Evolutionary conservation across 331 rosid species (phyloP).

Genomic region (Telfairia occidentalis): DNA sequence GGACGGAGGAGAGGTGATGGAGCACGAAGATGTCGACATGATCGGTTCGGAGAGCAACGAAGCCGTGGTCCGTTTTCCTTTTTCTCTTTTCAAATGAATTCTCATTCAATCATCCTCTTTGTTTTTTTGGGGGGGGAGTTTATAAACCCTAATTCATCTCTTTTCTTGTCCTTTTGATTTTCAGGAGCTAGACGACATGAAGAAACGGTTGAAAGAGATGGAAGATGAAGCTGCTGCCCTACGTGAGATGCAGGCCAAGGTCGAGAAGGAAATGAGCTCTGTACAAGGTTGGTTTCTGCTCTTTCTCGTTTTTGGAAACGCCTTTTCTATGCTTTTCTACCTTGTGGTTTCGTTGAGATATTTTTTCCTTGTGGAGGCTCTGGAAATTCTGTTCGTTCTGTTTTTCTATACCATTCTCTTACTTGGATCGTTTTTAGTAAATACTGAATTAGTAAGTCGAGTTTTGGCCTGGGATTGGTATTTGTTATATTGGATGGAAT

Average conservation of each 20-base stretch:
- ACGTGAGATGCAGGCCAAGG: slow-evolving; percentile 78
- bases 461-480: not conserved
- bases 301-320: not conserved
- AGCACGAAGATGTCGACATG: slow-evolving; percentile 56
- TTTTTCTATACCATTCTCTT: not conserved
- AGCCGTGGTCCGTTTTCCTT: slow-evolving; percentile 20
- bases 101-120: not conserved
- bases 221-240: slow-evolving; percentile 74
- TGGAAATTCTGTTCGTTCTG: not conserved
- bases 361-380: not conserved
- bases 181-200: slow-evolving; percentile 72
- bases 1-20: slow-evolving; percentile 28
- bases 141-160: not conserved
- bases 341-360: not conserved
- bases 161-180: not conserved
- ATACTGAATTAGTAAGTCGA: not conserved
- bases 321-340: not conserved
- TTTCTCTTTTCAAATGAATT: not conserved
- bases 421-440: not conserved
- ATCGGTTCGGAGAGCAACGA: slow-evolving; percentile 37
- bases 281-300: slow-evolving; percentile 33
- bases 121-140: too few species aligned
- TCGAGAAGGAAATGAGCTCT: slow-evolving; percentile 63
- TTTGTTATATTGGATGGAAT: not conserved
- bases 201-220: slow-evolving; percentile 67